Base-by-base conservation (phyloP, 371 early-diverging fungal species). In the Syncephalastrum monosporum region DNA sequence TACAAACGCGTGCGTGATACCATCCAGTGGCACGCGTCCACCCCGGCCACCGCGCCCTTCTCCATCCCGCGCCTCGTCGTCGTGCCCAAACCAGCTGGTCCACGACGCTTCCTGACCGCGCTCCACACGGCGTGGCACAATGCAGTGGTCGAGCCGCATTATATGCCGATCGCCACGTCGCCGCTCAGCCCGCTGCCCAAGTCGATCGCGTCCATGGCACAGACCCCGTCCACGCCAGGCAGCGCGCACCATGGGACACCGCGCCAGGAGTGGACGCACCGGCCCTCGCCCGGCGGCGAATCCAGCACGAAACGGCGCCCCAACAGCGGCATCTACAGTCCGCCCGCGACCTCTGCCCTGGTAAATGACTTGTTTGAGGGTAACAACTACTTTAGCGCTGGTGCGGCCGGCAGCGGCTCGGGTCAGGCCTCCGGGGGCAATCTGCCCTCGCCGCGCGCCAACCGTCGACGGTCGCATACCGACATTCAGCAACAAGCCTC, bases 1-100 rank as follows among this genome's bases (percentile, higher is more conserved):
- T 84, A 80, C 55, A 81, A 82, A 55, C 68, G 74, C n/a, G 84
- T 83, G 10, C 77, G 83, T 29, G 81, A 84, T 38, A 73, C 72
- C 8, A 67, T 85, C 16, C 78, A 80, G 50, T 64, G 64, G 51
- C 65, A 70, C 42, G 52, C 70, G 0, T 50, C 65, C 1, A 23
- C 53, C 16, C 42, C 38, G 1, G 8, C 60, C 2, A 46, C 50
- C 5, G 44, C 58, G 0, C 57, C 62, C 2, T 59, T 65, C 41
- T 55, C 65, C 5, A 63, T 80, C 55, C 83, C 85, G 10, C 82
- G 84, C 33, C 75, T 87, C 3, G 68, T 87, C 17, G 85, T 86
- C 7, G 76, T 86, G 12, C 84, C 86, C 13, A 88, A 88, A 53
- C 88, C 88, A 0, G 85, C 83, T n/a, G 86, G 86, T 5, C 88